Percentiles rank a stretch among this genome's conserved stretches.
phyloP scores from a whole-genome alignment of 1,284 basidiomycete genomes.

The Sutorius eximius region DNA sequence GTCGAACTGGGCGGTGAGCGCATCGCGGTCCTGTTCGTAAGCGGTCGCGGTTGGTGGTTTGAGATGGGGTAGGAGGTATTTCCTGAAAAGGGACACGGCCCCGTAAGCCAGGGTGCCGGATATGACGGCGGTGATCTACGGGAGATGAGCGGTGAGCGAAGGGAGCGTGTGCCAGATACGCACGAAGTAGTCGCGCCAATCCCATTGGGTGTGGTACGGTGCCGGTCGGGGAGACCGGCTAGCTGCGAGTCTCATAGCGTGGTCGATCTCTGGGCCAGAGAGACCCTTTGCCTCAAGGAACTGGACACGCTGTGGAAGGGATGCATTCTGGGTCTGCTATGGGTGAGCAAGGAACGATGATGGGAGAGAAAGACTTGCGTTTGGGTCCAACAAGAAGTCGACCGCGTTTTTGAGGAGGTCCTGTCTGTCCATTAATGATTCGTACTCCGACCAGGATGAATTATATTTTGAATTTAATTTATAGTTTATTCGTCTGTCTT shows the following conservation, averaged over 20 bases:
- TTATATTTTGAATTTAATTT: not conserved
- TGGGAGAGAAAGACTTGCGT: conserved; percentile 42
- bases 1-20: conserved; percentile 90
- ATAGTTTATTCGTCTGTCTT: not conserved
- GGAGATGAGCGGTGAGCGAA: conserved; percentile 29
- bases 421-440: conserved; percentile 51
- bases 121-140: conserved; percentile 91
- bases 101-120: conserved; percentile 91
- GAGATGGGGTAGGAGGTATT: conserved; percentile 91
- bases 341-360: not conserved
- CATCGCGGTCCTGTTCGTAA: conserved; percentile 87
- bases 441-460: conserved; percentile 26
- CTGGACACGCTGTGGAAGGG: conserved; percentile 83
- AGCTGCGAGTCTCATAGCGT: conserved; percentile 71
- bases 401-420: conserved; percentile 81
- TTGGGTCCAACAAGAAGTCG: conserved; percentile 76
- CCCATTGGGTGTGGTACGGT: conserved; percentile 58
- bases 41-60: conserved; percentile 86
- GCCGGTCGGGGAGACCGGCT: conserved; percentile 36
- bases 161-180: conserved; percentile 32
- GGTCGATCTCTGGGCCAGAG: conserved; percentile 81
- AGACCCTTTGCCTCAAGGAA: conserved; percentile 96
- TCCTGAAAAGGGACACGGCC: conserved; percentile 85
- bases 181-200: conserved; percentile 96
- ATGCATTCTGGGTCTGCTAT: conserved; percentile 66